Base-by-base conservation (phyloP, 108 stramenopile species). In the Skeletonema grethae region DNA sequence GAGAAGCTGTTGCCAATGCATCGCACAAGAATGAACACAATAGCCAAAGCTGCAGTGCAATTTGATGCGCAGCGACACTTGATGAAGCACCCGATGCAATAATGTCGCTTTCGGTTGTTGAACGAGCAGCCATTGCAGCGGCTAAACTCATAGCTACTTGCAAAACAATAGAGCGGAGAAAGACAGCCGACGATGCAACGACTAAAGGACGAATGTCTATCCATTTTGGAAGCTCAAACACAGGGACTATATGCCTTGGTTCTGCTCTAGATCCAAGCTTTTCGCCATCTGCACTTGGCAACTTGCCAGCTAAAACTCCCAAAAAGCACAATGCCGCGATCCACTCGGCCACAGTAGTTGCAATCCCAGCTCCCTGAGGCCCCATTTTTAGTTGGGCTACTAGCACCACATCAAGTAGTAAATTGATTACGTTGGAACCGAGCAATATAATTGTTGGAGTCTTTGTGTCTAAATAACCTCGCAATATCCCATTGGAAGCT, bases 391-490 rank as follows among this genome's bases (percentile, higher is more conserved):
- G 48, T 16, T 70, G 72, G 4, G 63, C 82, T 53, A 95, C 90
- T 18, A 92, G 69, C 7, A 87, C 61, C 24, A 91, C 69, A 72
- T 95, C 94, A 38, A 95, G 73, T 2, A 67, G 41, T 29, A 95
- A 76, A 66, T 95, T 95, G 13, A 95, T 63, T 4, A 84, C 10
- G 69, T 95, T 95, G 36, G 88, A 88, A 22, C 85, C 77, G 9
- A 85, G 63, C 61, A 92, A 61, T 62, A 95, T 82, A 18, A 79
- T 35, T 11, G 92, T 85, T 4, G 94, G 90, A 1, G 91, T 92
- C 48, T 83, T 90, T 30, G 94, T 89, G 67, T 95, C 94, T 31
- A 95, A 76, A 81, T 95, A 92, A 1, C 94, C 94, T 41, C 94
- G 80, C 63, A 95, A 63, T 16, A 95, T 82, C 25, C 94, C 91